Evolutionary conservation across 176 grass and related monocot species (phyloP), one percentile per base, ranked within the genome.

Genomic region (Avena insularis): DNA sequence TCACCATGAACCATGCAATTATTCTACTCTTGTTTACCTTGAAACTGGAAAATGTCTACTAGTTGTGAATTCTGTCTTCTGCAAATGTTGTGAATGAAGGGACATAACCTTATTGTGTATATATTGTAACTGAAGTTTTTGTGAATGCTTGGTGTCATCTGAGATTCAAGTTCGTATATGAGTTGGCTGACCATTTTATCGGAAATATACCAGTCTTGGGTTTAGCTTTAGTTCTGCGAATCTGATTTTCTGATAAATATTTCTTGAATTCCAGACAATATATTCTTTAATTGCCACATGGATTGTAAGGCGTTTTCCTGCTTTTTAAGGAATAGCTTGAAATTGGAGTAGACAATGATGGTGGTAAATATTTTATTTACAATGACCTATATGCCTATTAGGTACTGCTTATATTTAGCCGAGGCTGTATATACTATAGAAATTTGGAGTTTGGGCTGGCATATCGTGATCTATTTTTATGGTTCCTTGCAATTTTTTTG

Each of bases 51-150:
- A 33, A 19, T 45, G 16, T 33, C 15, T 16, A 35, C 10, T 88
- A 58, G 16, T 79, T 80, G 23, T 8, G 23, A 80, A 80, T 48
- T 80, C 25, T 72, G 53, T 40, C 25, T 11, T 83, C 59, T n/a
- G 43, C 48, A 59, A 14, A 36, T 25, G n/a, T 54, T 25, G 15
- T 53, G 23, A 19, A 54, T 43, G 8, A 12, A 1, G 31, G 21
- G 58, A 50, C 35, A 57, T 35, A 9, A 19, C 46, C 43, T 51
- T 60, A 50, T 23, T 62, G n/a, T 40, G 20, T 35, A 35, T 75
- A 36, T 9, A 3, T 45, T 40, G 21, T 62, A 51, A 40, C 47
- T 65, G 17, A 62, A 73, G 17, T 57, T 62, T 62, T 16, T 23
- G 35, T 12, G 48, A 6, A 75, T 77, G 61, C 60, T 53, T 87